Conservation (phyloP, 2,329 filamentous ascomycete species). For the Madurella mycetomatis region DNA sequence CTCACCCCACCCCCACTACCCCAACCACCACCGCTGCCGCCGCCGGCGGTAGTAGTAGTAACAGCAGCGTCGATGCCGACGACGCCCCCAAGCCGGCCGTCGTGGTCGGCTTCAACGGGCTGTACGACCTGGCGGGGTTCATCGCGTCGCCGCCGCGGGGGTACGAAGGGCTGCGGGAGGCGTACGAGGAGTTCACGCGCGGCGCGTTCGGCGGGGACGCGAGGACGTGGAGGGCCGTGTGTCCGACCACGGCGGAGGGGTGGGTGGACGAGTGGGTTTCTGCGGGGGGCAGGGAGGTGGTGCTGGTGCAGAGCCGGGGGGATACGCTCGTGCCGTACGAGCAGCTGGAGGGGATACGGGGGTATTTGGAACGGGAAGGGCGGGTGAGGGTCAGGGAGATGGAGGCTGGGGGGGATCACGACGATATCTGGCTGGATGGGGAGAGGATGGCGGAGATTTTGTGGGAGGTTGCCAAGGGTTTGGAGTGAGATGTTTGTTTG, state of each 20-base stretch:
- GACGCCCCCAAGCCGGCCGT: constrained; percentile 5
- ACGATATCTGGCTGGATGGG: constrained; percentile 60
- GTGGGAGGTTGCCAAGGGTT: constrained; percentile 25
- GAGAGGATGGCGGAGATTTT: constrained; percentile 49
- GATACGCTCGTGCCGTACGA: constrained; percentile 23
- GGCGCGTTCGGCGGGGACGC: constrained; percentile 56
- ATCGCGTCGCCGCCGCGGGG: constrained; percentile 19
- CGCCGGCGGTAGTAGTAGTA: background rate
- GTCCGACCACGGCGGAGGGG: constrained; percentile 45
- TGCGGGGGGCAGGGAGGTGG: constrained; percentile 25
- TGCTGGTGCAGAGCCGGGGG: constrained; percentile 24
- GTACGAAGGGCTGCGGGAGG: constrained; percentile 33
- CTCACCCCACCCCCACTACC: no score
- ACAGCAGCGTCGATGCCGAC: no score
- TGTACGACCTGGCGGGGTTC: constrained; percentile 29
- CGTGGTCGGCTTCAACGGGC: constrained; percentile 25
- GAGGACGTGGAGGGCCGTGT: constrained; percentile 49
- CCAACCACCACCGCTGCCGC: background rate
- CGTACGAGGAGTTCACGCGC: constrained; percentile 54
- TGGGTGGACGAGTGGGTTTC: constrained; percentile 37
- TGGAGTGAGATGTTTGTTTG: constrained; percentile 2
- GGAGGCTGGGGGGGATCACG: constrained; percentile 55
- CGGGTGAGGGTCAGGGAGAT: constrained; percentile 33
- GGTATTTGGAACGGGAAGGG: constrained; percentile 46
- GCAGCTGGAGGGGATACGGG: constrained; percentile 37